Evolutionary conservation across 345 rosid species (phyloP).

Genomic region (Arabidopsis suecica): DNA sequence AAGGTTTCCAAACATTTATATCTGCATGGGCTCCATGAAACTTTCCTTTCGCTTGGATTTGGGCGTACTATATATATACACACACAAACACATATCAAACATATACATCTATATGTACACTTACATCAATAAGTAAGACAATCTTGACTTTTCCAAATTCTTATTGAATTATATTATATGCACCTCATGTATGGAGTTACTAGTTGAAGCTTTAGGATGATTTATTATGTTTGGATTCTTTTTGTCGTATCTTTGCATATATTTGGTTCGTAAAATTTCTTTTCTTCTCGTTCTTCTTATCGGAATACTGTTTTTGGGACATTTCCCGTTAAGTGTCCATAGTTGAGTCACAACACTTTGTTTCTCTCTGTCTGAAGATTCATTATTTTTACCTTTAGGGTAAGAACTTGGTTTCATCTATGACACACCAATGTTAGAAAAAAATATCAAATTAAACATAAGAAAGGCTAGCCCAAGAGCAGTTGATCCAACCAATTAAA

Average conservation of each 20-base stretch:
- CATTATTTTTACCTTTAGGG: background rate
- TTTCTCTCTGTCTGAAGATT: background rate
- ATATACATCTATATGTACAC: background rate
- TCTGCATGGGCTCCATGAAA: background rate
- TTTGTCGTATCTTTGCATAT: background rate
- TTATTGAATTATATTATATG: background rate
- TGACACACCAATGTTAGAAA: background rate
- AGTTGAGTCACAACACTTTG: background rate
- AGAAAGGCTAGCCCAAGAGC: background rate
- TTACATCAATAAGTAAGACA: too few species aligned
- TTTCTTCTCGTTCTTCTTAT: conserved; percentile 19
- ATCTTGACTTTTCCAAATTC: background rate
- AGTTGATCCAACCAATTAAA: background rate
- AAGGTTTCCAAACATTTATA: conserved; percentile 23
- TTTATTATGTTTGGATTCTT: background rate
- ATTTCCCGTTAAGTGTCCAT: background rate
- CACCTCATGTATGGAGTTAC: background rate
- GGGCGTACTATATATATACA: conserved; percentile 4
- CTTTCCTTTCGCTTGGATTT: background rate
- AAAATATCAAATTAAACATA: background rate
- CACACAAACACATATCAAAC: background rate
- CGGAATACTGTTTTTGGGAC: conserved; percentile 8
- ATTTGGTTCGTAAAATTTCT: conserved; percentile 5
- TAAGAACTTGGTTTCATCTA: conserved; percentile 21
- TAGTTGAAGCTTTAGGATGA: background rate